Conservation (phyloP, 306 rosid genomes). For the Malus sieversii region DNA sequence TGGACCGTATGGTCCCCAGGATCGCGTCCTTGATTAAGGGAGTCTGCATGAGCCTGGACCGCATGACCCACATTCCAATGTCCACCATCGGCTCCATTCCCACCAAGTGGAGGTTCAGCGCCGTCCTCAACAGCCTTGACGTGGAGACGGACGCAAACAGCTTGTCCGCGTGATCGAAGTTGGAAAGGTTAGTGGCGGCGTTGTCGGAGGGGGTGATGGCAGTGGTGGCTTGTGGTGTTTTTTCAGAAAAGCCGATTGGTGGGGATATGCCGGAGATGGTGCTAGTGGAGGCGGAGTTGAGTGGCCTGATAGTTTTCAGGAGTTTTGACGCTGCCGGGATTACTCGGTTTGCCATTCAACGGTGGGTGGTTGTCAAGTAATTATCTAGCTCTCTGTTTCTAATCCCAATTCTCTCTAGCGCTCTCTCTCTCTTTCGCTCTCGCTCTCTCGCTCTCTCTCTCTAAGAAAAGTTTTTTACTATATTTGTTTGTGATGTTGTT, state of each 20-base stretch:
- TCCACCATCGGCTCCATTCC: constrained; percentile 72
- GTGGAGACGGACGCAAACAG: constrained; percentile 51
- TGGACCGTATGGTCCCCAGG: constrained; percentile 18
- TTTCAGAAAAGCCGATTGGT: background rate
- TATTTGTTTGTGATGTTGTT: background rate
- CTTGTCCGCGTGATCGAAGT: constrained; percentile 29
- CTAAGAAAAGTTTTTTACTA: background rate
- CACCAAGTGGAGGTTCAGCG: constrained; percentile 65
- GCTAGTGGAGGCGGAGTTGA: constrained; percentile 26
- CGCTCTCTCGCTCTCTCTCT: background rate
- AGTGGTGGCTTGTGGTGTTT: background rate
- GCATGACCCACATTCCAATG: constrained; percentile 66
- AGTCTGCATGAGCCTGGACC: constrained; percentile 49
- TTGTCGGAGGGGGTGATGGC: constrained; percentile 2
- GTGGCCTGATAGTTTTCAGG: constrained; percentile 40
- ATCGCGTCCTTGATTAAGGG: constrained; percentile 6
- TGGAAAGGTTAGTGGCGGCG: background rate
- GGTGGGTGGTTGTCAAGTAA: background rate
- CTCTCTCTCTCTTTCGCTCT: background rate
- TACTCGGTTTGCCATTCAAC: constrained; percentile 22
- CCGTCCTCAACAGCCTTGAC: constrained; percentile 36
- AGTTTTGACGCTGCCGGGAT: constrained; percentile 25
- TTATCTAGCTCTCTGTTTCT: background rate
- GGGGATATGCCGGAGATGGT: constrained; percentile 16
- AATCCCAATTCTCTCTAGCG: no score